Evolutionary conservation across 768 basidiomycete species (phyloP), one percentile per base, ranked within the genome.

Genomic region (Termitomyces eurrhizus): DNA sequence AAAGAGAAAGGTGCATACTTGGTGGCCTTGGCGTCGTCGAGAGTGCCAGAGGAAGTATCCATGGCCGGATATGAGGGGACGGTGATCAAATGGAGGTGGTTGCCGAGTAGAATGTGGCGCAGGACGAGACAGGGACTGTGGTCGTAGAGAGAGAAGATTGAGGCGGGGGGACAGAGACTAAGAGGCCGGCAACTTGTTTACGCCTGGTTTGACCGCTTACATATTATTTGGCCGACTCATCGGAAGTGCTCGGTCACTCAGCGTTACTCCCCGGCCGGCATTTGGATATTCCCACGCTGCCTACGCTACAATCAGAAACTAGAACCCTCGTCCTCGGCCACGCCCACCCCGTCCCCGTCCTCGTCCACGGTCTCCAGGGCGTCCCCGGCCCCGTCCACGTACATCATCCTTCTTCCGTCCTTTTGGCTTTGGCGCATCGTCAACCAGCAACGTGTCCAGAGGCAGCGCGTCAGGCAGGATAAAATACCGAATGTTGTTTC

Each of bases 391-490:
- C 11, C 90, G 80, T 0, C 91, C 91, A 53, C 92, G 79, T 2
- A 79, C 72, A 46, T 88, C 90, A 11, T 92, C 94, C 82, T 96
- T 96, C 78, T 92, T 95, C 73, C 89, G 83, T 49, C 83, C 88
- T 73, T 96, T 97, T 18, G 96, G 95, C 76, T 96, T 95, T 5
- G 96, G 97, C 14, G 95, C 92, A 70, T 99, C 97, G 72, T 99
- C 96, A 32, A 99, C 95, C 8, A 99, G 84, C 7, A 99, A 83
- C 24, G 97, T 98, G 72, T 99, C 96, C 62, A 99, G 79, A 0
- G 97, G 96, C 8, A 99, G 80, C 0, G 95, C 95, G 71, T 99
- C 96, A 9, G 97, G 97, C n/a, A 99, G 88, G 60, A 96, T 87
- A 72, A 93, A 96, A 77, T 98, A 98, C 55, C 96, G 89, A 69